Conservation (phyloP, 768 basidiomycete genomes). For the Udeniomyces megalosporus region DNA sequence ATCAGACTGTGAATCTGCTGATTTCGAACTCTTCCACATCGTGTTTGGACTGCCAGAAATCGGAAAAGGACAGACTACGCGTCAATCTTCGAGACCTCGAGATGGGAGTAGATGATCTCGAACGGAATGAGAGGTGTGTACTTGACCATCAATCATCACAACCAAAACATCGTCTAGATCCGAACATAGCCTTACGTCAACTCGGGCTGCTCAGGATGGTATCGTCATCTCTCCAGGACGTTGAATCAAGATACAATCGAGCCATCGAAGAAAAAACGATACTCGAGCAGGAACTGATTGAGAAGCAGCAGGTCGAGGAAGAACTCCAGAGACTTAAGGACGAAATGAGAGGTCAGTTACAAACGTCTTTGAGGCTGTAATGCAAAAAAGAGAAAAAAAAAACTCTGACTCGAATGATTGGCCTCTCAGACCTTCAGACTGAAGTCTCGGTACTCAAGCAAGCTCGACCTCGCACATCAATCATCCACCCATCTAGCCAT, state of each 20-base stretch:
- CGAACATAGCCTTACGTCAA: too few relatives aligned
- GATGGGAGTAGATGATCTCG: constrained; percentile 59
- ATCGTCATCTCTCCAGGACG: constrained; percentile 30
- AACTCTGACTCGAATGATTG: background rate
- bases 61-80: constrained; percentile 27
- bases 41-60: constrained; percentile 52
- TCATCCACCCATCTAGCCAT: constrained; percentile 19
- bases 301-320: constrained; percentile 79
- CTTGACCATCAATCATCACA: too few relatives aligned
- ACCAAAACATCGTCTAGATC: too few relatives aligned
- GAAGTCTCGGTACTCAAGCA: constrained; percentile 72
- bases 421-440: constrained; percentile 54
- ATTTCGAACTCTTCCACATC: background rate
- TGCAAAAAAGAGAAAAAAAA: background rate
- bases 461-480: constrained; percentile 34
- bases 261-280: constrained; percentile 93
- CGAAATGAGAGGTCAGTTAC: constrained; percentile 62
- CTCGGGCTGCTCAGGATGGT: too few relatives aligned
- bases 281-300: constrained; percentile 83
- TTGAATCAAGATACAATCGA: constrained; percentile 75
- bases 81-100: constrained; percentile 28
- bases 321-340: constrained; percentile 80
- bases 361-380: background rate
- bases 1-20: background rate
- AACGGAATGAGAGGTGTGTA: constrained; percentile 66